A percentile compares a stretch with the other conserved stretches of the same genome.
phyloP scores from a whole-genome alignment of 2,329 filamentous ascomycete genomes.

The Ampelomyces quisqualis region DNA sequence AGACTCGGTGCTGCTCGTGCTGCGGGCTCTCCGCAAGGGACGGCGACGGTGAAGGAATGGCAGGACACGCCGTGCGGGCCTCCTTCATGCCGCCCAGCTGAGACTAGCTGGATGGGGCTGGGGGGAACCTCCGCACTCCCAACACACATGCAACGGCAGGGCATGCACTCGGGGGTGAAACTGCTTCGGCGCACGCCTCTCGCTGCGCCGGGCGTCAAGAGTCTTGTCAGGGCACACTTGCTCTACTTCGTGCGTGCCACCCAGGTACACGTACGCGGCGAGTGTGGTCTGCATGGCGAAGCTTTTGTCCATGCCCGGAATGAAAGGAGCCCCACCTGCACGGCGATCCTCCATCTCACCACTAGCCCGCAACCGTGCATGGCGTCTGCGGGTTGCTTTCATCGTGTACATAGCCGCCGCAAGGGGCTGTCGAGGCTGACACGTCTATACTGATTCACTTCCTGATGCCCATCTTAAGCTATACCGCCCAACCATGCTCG shows the following conservation, averaged over 20 bases:
- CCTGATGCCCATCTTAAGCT: too few species aligned
- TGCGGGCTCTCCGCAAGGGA: constrained; percentile 32
- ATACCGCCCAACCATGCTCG: too few species aligned
- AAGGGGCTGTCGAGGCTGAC: too few species aligned
- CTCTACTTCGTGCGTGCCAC: too few species aligned
- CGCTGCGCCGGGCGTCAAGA: background rate
- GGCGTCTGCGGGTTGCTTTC: too few species aligned
- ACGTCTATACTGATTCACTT: too few species aligned
- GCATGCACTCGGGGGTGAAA: background rate
- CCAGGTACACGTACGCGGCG: too few species aligned
- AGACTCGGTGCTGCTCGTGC: constrained; percentile 30
- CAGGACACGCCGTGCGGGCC: constrained; percentile 26
- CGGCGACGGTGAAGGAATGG: constrained; percentile 13
- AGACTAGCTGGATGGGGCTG: too few species aligned
- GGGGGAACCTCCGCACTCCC: too few species aligned
- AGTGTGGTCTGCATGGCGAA: constrained; percentile 7
- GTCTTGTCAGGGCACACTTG: too few species aligned
- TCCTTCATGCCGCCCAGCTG: constrained; percentile 33
- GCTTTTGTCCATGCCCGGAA: constrained; percentile 14
- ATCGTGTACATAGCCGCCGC: too few species aligned
- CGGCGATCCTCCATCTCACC: constrained; percentile 14
- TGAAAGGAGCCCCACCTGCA: constrained; percentile 9
- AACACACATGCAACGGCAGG: too few species aligned
- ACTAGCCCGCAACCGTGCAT: constrained; percentile 1
- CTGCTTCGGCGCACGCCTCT: background rate